Evolutionary conservation across 306 rosid genomes (phyloP).

Genomic region (Prosopis cineraria): DNA sequence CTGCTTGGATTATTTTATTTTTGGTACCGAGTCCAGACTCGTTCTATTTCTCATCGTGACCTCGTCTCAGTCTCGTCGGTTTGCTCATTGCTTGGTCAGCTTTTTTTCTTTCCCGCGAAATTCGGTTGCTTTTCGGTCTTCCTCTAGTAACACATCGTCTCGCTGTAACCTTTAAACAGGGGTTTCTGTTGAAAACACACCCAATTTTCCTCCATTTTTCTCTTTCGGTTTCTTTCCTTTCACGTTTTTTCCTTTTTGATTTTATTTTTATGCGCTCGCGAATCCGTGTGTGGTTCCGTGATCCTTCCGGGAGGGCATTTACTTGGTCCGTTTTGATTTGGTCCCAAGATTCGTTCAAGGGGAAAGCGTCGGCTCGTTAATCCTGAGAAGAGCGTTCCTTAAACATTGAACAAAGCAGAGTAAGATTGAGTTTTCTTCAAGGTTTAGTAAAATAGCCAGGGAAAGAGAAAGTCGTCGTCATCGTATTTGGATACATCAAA

Average conservation of each 20-base stretch:
- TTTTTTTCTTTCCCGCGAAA: constrained; percentile 37
- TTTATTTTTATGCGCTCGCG: not conserved
- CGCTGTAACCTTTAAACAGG: constrained; percentile 21
- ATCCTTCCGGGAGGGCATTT: not conserved
- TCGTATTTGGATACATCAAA: constrained; percentile 11
- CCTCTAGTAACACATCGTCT: constrained; percentile 5
- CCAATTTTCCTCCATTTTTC: not conserved
- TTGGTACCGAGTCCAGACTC: not conserved
- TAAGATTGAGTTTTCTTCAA: constrained; percentile 61
- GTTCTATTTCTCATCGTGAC: not conserved
- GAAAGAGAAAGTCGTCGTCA: constrained; percentile 11
- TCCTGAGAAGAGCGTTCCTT: constrained; percentile 33
- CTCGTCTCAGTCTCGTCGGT: not conserved
- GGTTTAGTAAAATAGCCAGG: constrained; percentile 38
- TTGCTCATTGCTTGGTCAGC: constrained; percentile 2
- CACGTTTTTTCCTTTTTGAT: not conserved
- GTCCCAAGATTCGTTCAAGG: constrained; percentile 44
- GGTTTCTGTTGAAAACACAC: not conserved
- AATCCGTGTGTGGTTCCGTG: not conserved
- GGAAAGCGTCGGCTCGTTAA: constrained; percentile 35
- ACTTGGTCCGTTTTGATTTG: constrained; percentile 38
- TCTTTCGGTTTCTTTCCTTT: constrained; percentile 16
- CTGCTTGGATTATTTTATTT: constrained; percentile 20
- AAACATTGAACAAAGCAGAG: constrained; percentile 36
- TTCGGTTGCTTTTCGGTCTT: constrained; percentile 11